These are phyloP conservation scores for Acacia acuminata DNA, from an alignment of 306 rosid species.

Conservation along the genomic window DNA sequence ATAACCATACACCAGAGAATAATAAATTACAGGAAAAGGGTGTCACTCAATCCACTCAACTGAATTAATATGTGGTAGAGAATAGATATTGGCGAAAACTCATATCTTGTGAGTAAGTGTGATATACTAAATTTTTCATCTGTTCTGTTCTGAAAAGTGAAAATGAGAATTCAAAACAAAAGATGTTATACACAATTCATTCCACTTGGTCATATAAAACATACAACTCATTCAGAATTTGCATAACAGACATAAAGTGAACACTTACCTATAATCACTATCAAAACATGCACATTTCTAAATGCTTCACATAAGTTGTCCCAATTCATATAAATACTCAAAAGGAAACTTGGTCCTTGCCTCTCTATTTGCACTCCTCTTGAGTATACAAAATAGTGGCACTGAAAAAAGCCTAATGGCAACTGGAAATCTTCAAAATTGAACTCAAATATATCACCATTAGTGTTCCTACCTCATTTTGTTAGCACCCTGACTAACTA, in stretches of 20 bases:
- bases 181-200: not conserved
- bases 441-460: not conserved
- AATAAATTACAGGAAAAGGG: not conserved
- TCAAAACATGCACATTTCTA: conserved; percentile 3
- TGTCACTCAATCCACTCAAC: not conserved
- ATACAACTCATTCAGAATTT: not conserved
- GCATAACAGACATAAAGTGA: not conserved
- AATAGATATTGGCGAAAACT: not conserved
- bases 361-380: not conserved
- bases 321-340: not conserved
- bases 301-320: conserved; percentile 9
- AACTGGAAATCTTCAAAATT: conserved; percentile 15
- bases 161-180: not conserved
- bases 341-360: not conserved
- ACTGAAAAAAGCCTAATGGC: not conserved
- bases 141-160: not conserved
- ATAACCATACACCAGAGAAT: too few species aligned
- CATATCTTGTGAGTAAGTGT: not conserved
- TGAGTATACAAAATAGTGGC: conserved; percentile 9
- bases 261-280: not conserved
- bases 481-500: conserved; percentile 36
- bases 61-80: not conserved
- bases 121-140: not conserved
- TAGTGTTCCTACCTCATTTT: not conserved
- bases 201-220: conserved; percentile 18